phyloP scores from a whole-genome alignment of 2,329 filamentous ascomycete genomes.

The Onygena corvina region DNA sequence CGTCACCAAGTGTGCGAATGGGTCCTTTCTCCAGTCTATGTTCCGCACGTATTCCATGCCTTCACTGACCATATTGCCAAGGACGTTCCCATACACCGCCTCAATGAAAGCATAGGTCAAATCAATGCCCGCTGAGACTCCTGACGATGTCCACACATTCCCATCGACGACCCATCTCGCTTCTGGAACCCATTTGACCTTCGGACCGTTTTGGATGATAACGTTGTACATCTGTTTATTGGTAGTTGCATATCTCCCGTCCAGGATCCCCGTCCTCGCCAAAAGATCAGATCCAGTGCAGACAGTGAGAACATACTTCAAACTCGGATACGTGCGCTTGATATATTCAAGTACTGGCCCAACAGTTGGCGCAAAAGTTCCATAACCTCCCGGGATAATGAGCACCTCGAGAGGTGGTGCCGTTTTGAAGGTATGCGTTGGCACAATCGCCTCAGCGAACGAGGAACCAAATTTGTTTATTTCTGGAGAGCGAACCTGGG shows the following conservation, averaged over 20 bases:
- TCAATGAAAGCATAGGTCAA: conserved; percentile 46
- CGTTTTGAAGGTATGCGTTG: conserved; percentile 42
- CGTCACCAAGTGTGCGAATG: conserved; percentile 33
- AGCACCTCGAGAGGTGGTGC: conserved; percentile 4
- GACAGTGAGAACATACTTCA: conserved; percentile 50
- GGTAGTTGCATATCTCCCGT: conserved; percentile 50
- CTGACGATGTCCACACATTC: conserved; percentile 54
- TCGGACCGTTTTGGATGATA: conserved; percentile 38
- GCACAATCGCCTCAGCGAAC: conserved; percentile 31
- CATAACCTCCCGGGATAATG: conserved; percentile 6
- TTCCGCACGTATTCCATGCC: conserved; percentile 50
- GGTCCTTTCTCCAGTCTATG: conserved; percentile 41
- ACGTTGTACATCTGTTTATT: conserved; percentile 50
- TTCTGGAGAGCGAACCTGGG: conserved; percentile 14
- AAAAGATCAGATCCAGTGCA: conserved; percentile 53
- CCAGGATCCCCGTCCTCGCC: conserved; percentile 48
- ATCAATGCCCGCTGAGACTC: conserved; percentile 53
- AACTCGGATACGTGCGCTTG: conserved; percentile 31
- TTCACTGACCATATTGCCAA: conserved; percentile 39
- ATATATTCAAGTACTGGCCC: conserved; percentile 38
- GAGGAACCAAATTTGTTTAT: conserved; percentile 14
- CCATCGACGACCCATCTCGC: conserved; percentile 56
- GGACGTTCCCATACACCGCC: conserved; percentile 42
- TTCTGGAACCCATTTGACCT: conserved; percentile 48
- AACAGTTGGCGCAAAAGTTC: conserved; percentile 31